Conservation (phyloP, 805 yeast genomes). For the Barnettozyma wickerhamii region DNA sequence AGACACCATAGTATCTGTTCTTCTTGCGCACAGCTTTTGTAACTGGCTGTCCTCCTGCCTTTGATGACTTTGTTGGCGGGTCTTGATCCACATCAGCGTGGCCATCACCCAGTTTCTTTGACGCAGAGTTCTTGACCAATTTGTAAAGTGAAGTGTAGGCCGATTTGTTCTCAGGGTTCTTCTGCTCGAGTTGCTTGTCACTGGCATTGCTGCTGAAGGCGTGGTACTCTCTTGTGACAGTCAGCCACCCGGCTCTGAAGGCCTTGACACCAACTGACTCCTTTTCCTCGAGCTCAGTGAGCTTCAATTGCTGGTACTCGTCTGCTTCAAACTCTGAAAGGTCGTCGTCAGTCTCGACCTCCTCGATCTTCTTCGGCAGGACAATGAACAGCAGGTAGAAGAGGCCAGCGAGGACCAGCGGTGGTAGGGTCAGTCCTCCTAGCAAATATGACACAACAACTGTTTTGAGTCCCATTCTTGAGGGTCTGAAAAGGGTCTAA, state of each 20-base stretch:
- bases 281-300: constrained; percentile 62
- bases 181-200: constrained; percentile 30
- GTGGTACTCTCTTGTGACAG: constrained; percentile 77
- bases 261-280: constrained; percentile 60
- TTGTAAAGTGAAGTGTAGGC: constrained; percentile 62
- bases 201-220: constrained; percentile 34
- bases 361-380: constrained; percentile 23
- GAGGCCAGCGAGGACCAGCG: constrained; percentile 41
- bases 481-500: not conserved
- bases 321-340: constrained; percentile 16
- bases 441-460: constrained; percentile 47
- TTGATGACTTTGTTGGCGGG: constrained; percentile 8
- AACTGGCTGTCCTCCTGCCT: constrained; percentile 16
- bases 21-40: constrained; percentile 41
- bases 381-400: constrained; percentile 34
- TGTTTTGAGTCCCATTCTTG: constrained; percentile 16
- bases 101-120: constrained; percentile 13
- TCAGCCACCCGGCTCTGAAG: constrained; percentile 69
- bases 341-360: constrained; percentile 23
- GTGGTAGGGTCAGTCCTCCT: constrained; percentile 83
- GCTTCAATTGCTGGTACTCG: constrained; percentile 41
- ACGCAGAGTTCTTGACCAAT: constrained; percentile 37
- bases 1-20: constrained; percentile 62
- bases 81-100: constrained; percentile 8
- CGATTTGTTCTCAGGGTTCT: constrained; percentile 32